Evolutionary conservation across 2,329 filamentous ascomycete genomes (phyloP), one percentile per base, ranked within the genome.

Genomic region (Pseudofabraea citricarpa): DNA sequence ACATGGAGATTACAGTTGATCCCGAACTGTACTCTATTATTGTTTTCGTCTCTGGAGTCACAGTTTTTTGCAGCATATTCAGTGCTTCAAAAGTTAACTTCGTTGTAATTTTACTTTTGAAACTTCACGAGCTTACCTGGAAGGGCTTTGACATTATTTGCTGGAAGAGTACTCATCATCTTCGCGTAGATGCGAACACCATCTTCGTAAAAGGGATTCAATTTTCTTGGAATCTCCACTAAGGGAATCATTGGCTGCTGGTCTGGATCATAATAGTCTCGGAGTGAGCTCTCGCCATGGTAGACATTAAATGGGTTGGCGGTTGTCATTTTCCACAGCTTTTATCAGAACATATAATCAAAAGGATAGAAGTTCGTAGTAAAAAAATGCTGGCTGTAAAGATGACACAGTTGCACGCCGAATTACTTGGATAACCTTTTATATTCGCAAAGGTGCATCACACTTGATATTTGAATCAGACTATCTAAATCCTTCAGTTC

Each of bases 81-180:
- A 77, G 54, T 0, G 74, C 75, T 70, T 41, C 22, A 10, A 22
- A 32, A 12, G 53, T 58, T 56, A 43, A 39, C 27, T 48, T 33
- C 15, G 32, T 18, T 15, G 10, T 27, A 12, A 8, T 13, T 16
- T 24, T 61, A 52, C 26, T 53, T 43, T 39, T 31, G 26, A 32
- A 47, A 21, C 22, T n/a, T 35, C 23, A 13, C 15, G 8, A 21
- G 6, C 36, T 10, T 58, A 73, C 73, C 75, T 52, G 79, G 79
- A 61, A 84, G 71, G 2, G 74, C 71, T 56, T 83, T 83, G 51
- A 83, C 79, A 37, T 83, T 83, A 48, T 83, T 77, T 3, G 78
- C 75, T 1, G 80, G 79, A 52, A 79, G 75, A 66, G 75, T 75
- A 2, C 75, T 78, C 71, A 83, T 75, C 75, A 83, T 77, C 62